Percentiles rank a stretch among this genome's conserved stretches.
Conservation (phyloP, 495 filamentous ascomycete genomes). For the Penicillium ucsense region DNA sequence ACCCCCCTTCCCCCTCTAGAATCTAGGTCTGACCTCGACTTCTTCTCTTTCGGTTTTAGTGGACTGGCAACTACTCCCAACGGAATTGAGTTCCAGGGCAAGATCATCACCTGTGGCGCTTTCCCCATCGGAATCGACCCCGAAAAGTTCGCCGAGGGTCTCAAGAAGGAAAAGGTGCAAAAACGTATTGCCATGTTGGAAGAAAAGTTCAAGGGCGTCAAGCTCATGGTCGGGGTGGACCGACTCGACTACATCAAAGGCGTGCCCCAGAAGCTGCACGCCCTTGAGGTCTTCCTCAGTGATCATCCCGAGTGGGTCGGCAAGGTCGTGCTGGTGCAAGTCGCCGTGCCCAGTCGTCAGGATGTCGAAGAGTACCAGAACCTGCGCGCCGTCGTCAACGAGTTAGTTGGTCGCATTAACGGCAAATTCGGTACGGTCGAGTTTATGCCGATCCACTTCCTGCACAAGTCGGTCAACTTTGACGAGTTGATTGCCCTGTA, state of each 20-base stretch:
- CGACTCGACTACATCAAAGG: constrained; percentile 97
- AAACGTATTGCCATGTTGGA: constrained; percentile 77
- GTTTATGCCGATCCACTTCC: constrained; percentile 96
- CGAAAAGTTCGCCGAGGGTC: constrained; percentile 81
- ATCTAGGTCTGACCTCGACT: too few relatives aligned
- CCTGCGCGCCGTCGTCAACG: constrained; percentile 84
- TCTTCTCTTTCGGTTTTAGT: constrained; percentile 28
- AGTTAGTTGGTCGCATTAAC: constrained; percentile 90
- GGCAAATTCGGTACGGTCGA: constrained; percentile 92
- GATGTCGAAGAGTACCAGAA: constrained; percentile 99
- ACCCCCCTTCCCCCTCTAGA: too few relatives aligned
- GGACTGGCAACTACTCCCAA: constrained; percentile 75
- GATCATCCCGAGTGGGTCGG: constrained; percentile 97
- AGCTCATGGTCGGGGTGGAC: constrained; percentile 93
- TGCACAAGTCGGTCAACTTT: constrained; percentile 89
- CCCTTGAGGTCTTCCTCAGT: constrained; percentile 89
- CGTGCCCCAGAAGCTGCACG: constrained; percentile 92
- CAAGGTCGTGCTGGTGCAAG: constrained; percentile 94
- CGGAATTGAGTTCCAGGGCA: constrained; percentile 77
- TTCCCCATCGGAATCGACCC: constrained; percentile 98
- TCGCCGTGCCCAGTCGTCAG: constrained; percentile 85
- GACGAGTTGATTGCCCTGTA: constrained; percentile 91
- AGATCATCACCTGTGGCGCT: constrained; percentile 75
- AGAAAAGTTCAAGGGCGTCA: constrained; percentile 89
- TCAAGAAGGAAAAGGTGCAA: constrained; percentile 76